Conservation (phyloP, 169 alveolate species). For the Besnoitia besnoiti region DNA sequence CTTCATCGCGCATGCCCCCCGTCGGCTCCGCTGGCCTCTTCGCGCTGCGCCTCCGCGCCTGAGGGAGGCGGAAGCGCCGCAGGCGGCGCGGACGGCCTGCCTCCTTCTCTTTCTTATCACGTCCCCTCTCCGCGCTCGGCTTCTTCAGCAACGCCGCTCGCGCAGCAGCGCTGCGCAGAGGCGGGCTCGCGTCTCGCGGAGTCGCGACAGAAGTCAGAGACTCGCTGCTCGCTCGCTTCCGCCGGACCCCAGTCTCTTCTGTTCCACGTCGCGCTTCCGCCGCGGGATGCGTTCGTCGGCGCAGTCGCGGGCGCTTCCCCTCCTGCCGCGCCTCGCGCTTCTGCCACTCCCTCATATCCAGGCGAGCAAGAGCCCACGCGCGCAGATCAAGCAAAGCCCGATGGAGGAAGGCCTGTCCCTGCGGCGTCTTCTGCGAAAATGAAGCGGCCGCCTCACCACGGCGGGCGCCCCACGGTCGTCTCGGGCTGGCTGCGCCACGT, state of each 20-base stretch:
- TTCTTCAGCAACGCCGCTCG: no score
- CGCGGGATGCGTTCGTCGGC: neutral
- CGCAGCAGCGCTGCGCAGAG: no score
- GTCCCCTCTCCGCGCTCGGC: neutral
- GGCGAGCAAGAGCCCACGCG: no score
- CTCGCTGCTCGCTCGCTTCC: no score
- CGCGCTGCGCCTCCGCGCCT: no score
- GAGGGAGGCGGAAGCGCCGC: no score
- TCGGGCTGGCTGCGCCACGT: neutral
- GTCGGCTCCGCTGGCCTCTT: neutral
- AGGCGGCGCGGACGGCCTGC: neutral
- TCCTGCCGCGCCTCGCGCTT: neutral
- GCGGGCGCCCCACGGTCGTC: neutral
- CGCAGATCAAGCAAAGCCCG: no score
- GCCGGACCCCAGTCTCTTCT: neutral
- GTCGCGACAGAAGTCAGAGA: no score
- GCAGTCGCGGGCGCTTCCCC: neutral
- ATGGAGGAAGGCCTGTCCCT: no score
- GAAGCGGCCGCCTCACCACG: neutral
- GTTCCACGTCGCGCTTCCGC: neutral
- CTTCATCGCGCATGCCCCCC: conserved; percentile 4
- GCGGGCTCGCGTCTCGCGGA: no score
- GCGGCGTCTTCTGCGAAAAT: neutral
- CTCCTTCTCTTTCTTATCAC: neutral
- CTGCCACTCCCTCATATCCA: neutral